These are phyloP conservation scores for Digitaria exilis DNA, from an alignment of 202 grass and related monocot species.

Conservation along the genomic window DNA sequence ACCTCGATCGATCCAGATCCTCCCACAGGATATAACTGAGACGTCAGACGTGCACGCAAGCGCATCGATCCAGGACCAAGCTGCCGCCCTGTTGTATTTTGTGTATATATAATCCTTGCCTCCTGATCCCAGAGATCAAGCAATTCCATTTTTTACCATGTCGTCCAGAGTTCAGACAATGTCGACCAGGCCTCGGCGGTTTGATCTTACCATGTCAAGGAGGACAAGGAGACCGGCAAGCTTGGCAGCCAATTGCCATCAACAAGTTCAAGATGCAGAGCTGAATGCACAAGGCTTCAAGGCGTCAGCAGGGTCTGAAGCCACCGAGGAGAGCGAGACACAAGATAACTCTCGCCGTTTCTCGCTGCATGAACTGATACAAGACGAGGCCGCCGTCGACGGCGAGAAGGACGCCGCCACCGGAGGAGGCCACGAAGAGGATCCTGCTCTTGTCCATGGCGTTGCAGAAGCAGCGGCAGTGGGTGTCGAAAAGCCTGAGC, in stretches of 20 bases:
- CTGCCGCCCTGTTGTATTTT: background rate
- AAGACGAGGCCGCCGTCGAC: constrained; percentile 27
- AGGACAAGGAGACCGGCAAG: constrained; percentile 25
- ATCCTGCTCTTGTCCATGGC: background rate
- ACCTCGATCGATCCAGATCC: background rate
- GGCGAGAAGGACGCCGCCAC: background rate
- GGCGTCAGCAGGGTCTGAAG: background rate
- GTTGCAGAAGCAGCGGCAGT: background rate
- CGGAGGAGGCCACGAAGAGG: background rate
- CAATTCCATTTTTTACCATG: background rate
- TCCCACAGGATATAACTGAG: background rate
- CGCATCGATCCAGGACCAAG: background rate
- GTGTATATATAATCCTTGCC: background rate
- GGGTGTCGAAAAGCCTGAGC: background rate
- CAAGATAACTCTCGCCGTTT: constrained; percentile 6
- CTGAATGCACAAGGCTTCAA: background rate
- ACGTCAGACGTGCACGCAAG: constrained; percentile 23
- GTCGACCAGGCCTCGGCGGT: constrained; percentile 19
- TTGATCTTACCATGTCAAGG: constrained; percentile 40
- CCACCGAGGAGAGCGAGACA: background rate
- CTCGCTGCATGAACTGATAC: constrained; percentile 44
- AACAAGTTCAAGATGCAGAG: background rate
- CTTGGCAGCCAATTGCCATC: background rate
- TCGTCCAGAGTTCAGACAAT: constrained; percentile 3
- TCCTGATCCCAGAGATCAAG: background rate